Conservation (phyloP, 345 rosid species). For the Heritiera fomes region DNA sequence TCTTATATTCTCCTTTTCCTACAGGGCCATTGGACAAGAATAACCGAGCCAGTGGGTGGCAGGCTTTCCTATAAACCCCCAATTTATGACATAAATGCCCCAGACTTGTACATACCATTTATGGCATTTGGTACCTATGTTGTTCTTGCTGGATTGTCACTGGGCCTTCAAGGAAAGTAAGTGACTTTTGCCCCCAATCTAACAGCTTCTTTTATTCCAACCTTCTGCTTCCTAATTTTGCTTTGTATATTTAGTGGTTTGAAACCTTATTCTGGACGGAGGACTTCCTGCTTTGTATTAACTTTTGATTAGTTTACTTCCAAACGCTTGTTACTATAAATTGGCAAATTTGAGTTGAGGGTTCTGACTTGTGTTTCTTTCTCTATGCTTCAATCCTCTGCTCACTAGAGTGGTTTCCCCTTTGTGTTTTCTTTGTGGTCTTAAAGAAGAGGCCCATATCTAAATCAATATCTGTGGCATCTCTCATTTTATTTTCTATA, state of each 20-base stretch:
- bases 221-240: too few species aligned
- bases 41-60: constrained; percentile 95
- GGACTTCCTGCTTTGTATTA: constrained; percentile 8
- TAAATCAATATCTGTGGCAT: not conserved
- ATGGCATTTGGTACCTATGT: constrained; percentile 93
- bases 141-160: constrained; percentile 79
- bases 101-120: constrained; percentile 91
- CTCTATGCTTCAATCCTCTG: not conserved
- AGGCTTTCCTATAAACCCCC: constrained; percentile 97
- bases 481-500: not conserved
- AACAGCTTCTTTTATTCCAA: not conserved
- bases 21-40: constrained; percentile 96
- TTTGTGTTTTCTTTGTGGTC: not conserved
- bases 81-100: constrained; percentile 88
- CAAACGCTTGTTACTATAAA: not conserved
- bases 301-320: not conserved
- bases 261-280: not conserved
- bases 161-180: constrained; percentile 89
- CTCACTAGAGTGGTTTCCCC: not conserved
- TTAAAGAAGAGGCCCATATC: not conserved
- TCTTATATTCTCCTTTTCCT: constrained; percentile 17
- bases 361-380: not conserved
- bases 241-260: not conserved
- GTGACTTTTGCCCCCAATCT: constrained; percentile 25
- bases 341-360: not conserved